A percentile compares a stretch with the other conserved stretches of the same genome.
These are phyloP conservation scores for Brassica hybrid DNA, from an alignment of 441 rosid genomes.

Conservation along the genomic window DNA sequence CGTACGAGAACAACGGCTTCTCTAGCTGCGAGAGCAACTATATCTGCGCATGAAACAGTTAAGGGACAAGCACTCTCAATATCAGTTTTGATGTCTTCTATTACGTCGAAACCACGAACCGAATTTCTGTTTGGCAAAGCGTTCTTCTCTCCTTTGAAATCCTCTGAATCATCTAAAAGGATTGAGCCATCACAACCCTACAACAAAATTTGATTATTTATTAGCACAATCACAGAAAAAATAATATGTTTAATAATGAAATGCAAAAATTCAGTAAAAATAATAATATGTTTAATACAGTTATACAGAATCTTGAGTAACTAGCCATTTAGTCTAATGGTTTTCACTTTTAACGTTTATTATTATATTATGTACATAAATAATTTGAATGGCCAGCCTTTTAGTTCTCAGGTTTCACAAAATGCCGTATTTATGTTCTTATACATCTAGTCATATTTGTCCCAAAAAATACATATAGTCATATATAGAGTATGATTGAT, in stretches of 20 bases:
- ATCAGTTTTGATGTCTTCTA: slow-evolving; percentile 59
- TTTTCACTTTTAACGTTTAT: background rate
- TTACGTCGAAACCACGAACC: slow-evolving; percentile 61
- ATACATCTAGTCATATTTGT: background rate
- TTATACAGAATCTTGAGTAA: background rate
- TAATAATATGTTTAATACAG: background rate
- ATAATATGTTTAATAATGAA: background rate
- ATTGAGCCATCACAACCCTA: slow-evolving; percentile 69
- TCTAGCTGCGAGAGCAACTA: slow-evolving; percentile 71
- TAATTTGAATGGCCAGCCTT: background rate
- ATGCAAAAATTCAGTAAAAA: too few relatives aligned
- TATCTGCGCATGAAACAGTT: slow-evolving; percentile 67
- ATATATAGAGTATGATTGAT: background rate
- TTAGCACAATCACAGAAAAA: background rate
- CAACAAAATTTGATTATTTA: background rate
- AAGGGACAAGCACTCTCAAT: slow-evolving; percentile 59
- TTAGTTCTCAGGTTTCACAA: background rate
- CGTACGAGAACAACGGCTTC: slow-evolving; percentile 59
- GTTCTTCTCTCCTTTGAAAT: slow-evolving; percentile 62
- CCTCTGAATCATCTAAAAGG: slow-evolving; percentile 58
- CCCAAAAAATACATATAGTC: background rate
- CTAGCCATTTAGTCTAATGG: background rate
- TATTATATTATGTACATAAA: background rate
- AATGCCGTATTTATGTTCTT: background rate
- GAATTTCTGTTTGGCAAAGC: slow-evolving; percentile 61